Percentiles rank a stretch among this genome's conserved stretches.
Conservation (phyloP, 331 rosid genomes). For the Malus hybrid region DNA sequence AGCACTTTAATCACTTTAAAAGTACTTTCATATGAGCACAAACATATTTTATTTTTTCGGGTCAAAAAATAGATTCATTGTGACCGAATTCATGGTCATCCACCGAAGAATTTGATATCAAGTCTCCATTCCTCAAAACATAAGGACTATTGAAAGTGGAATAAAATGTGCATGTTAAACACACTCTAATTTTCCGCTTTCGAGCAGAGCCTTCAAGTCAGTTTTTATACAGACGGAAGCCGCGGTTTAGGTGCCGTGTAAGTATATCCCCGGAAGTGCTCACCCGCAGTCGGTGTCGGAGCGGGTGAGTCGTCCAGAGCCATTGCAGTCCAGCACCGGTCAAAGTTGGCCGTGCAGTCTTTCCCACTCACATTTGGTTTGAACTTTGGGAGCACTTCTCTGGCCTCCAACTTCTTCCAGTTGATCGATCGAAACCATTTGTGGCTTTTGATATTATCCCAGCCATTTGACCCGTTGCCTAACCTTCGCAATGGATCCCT, state of each 20-base stretch:
- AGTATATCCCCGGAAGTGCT: slow-evolving; percentile 79
- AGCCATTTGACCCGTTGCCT: slow-evolving; percentile 77
- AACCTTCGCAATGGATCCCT: slow-evolving; percentile 65
- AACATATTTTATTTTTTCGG: no score
- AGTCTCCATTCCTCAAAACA: no score
- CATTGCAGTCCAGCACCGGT: slow-evolving; percentile 88
- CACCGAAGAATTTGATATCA: no score
- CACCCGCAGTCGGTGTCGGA: slow-evolving; percentile 72
- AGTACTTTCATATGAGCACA: fast-evolving
- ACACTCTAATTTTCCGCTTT: not conserved
- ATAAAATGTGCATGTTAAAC: slow-evolving; percentile 12
- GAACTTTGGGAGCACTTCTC: slow-evolving; percentile 72
- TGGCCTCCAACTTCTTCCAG: slow-evolving; percentile 86
- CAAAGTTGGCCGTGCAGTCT: slow-evolving; percentile 83
- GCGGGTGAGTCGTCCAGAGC: slow-evolving; percentile 86
- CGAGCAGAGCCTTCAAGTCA: slow-evolving; percentile 9
- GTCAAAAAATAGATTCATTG: no score
- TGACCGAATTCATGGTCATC: no score
- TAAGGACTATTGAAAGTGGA: not conserved
- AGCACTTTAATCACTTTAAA: no score
- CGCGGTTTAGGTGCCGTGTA: slow-evolving; percentile 78
- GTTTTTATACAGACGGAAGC: slow-evolving; percentile 54
- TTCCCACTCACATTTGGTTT: slow-evolving; percentile 76
- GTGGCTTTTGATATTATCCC: slow-evolving; percentile 58
- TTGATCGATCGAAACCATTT: slow-evolving; percentile 79